Evolutionary conservation across 139 green algal genomes (phyloP).

Genomic region (Tetraselmis chui): DNA sequence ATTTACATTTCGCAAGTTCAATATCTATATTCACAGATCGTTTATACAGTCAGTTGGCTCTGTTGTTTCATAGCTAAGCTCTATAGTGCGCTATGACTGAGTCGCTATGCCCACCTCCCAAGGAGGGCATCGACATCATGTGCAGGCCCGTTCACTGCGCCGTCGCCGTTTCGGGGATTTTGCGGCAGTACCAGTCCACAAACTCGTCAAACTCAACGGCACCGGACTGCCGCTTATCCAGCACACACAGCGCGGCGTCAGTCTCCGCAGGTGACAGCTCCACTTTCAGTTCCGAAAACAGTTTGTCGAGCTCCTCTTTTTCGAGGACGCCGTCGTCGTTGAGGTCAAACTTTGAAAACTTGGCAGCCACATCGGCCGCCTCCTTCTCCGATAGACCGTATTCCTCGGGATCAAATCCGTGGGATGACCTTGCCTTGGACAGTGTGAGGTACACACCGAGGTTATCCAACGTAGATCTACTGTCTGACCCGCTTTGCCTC

Average conservation of each 20-base stretch:
- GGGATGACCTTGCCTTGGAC: slow-evolving; percentile 50
- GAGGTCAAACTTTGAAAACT: slow-evolving; percentile 44
- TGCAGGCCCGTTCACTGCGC: too few species aligned
- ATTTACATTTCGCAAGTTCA: too few species aligned
- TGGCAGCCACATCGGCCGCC: slow-evolving; percentile 54
- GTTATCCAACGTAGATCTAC: slow-evolving; percentile 50
- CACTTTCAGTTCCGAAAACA: neutral
- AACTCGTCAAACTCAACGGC: slow-evolving; percentile 61
- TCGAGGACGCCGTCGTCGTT: slow-evolving; percentile 21
- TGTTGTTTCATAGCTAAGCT: too few species aligned
- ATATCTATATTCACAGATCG: too few species aligned
- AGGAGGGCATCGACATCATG: too few species aligned
- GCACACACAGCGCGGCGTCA: slow-evolving; percentile 43
- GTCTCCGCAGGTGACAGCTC: slow-evolving; percentile 40
- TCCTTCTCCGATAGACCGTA: slow-evolving; percentile 58
- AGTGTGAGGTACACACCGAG: slow-evolving; percentile 69
- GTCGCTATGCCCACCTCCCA: too few species aligned
- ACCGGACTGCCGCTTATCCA: slow-evolving; percentile 51
- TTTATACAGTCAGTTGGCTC: too few species aligned
- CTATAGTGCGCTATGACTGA: too few species aligned
- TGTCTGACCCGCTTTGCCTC: slow-evolving; percentile 14
- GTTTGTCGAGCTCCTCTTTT: neutral
- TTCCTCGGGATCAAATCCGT: slow-evolving; percentile 49
- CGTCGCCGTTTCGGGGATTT: too few species aligned
- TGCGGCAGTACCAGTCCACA: slow-evolving; percentile 37